Evolutionary conservation across 2,329 filamentous ascomycete species (phyloP).

Genomic region (Cryphonectria radicalis): DNA sequence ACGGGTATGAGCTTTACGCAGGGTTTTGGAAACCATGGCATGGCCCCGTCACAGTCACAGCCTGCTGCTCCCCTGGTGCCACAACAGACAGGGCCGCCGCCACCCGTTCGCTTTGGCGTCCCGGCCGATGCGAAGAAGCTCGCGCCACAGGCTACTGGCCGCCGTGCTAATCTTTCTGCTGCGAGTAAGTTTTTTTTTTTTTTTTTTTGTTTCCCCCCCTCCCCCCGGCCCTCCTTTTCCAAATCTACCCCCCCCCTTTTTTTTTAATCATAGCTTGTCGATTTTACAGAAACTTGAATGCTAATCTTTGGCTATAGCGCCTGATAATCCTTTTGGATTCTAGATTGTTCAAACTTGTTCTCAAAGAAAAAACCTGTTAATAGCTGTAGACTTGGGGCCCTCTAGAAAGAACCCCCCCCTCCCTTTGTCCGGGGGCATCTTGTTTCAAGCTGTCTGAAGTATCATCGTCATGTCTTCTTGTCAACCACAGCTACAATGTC

Average conservation of each 20-base stretch:
- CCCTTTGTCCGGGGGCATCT: neutral
- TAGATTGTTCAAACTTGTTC: slow-evolving; percentile 32
- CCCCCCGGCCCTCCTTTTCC: too few relatives aligned
- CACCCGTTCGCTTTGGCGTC: slow-evolving; percentile 87
- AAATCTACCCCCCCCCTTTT: too few relatives aligned
- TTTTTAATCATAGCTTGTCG: neutral
- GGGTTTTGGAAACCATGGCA: slow-evolving; percentile 45
- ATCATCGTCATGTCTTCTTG: neutral
- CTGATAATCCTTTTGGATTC: slow-evolving; percentile 60
- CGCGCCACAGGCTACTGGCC: slow-evolving; percentile 82
- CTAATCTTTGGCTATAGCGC: slow-evolving; percentile 44
- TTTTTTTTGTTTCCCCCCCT: too few relatives aligned
- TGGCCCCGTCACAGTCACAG: slow-evolving; percentile 59
- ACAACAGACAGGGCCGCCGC: slow-evolving; percentile 84
- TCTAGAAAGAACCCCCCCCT: too few relatives aligned
- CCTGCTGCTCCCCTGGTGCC: slow-evolving; percentile 68
- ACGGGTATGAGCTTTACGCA: slow-evolving; percentile 54
- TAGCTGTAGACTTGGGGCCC: neutral
- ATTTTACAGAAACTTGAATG: neutral
- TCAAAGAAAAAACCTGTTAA: neutral
- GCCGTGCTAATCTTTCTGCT: slow-evolving; percentile 87
- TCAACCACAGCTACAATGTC: neutral
- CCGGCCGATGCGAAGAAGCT: slow-evolving; percentile 74
- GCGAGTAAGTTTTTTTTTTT: slow-evolving; percentile 75
- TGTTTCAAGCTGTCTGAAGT: neutral